phyloP scores from a whole-genome alignment of 2,329 filamentous ascomycete genomes.

The Albophoma yamanashiensis region DNA sequence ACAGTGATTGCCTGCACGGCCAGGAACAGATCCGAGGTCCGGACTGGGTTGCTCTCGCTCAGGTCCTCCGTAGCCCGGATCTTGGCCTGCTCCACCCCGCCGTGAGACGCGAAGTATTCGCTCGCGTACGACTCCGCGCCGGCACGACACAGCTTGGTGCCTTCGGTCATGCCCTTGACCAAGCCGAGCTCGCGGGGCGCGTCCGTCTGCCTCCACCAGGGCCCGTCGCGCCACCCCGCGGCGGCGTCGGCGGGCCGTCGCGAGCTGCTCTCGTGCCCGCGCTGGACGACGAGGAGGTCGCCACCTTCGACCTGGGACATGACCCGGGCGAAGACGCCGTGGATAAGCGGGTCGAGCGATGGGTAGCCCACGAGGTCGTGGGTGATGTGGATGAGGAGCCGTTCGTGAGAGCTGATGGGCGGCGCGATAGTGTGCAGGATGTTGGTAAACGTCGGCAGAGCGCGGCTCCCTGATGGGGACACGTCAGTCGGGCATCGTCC shows the following conservation, averaged over 20 bases:
- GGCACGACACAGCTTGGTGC: constrained; percentile 82
- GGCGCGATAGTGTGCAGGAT: constrained; percentile 92
- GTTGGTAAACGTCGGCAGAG: constrained; percentile 88
- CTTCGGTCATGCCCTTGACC: constrained; percentile 72
- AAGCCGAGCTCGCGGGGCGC: constrained; percentile 65
- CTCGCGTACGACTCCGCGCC: constrained; percentile 78
- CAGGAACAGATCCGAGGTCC: constrained; percentile 90
- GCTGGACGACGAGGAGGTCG: constrained; percentile 87
- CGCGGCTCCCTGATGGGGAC: constrained; percentile 59
- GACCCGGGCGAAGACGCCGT: constrained; percentile 83
- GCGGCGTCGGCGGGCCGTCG: constrained; percentile 48
- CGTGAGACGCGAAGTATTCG: constrained; percentile 71
- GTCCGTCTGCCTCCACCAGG: constrained; percentile 80
- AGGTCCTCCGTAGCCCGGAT: constrained; percentile 68
- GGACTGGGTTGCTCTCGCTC: constrained; percentile 77
- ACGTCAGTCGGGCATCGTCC: background rate
- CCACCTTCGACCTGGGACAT: constrained; percentile 99
- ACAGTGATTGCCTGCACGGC: constrained; percentile 80
- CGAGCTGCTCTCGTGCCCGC: constrained; percentile 73
- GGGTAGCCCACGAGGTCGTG: constrained; percentile 94
- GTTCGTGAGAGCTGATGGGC: constrained; percentile 93
- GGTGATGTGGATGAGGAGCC: constrained; percentile 92
- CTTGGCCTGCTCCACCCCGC: constrained; percentile 72
- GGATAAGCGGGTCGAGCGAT: constrained; percentile 84
- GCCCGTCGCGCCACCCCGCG: constrained; percentile 81